Evolutionary conservation across 306 rosid species (phyloP), one percentile per base, ranked within the genome.

Genomic region (Pyrus bretschneideri): DNA sequence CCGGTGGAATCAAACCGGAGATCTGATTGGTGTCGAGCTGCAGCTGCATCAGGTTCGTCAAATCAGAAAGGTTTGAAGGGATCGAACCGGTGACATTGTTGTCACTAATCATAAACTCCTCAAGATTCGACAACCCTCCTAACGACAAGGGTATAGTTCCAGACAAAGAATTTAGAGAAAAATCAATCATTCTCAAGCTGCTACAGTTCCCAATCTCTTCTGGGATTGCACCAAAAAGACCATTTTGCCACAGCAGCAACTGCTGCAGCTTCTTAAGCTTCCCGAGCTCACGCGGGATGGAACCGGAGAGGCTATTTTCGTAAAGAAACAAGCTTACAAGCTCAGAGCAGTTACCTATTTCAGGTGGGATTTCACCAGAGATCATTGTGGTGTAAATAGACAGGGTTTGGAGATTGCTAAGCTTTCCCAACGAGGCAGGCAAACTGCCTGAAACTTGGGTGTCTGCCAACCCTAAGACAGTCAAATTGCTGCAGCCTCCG

Each of bases 21-120:
- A 96, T 90, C 84, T 92, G 93, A 79, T 96, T 96, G 3, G 89
- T 86, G 83, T 96, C 98, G 81, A 96, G 88, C 79, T 96, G 98
- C 80, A 96, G 78, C 78, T 92, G 98, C 38, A 83, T 84, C 55
- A 96, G 83, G 23, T 84, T 88, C 8, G 80, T 73, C 38, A 90
- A 93, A 67, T 89, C 92, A n/a, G 91, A 87, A 73, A 96, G 87
- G 62, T 74, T 87, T 0, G 90, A 67, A 64, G 99, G 97, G 64
- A 96, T 91, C 25, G 97, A 88, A 64, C 99, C 96, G 31, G 97
- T 88, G n/a, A 96, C 88, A 72, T 92, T 92, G 63, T 96, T 96
- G 67, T 85, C 83, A 83, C 99, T 96, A 63, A 96, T 88, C 98
- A 92, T 92, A 31, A 96, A 87, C 86, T 92, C 99, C 42, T 92